Evolutionary conservation across 2,329 filamentous ascomycete genomes (phyloP).

Genomic region (Hypoxylon sp.): DNA sequence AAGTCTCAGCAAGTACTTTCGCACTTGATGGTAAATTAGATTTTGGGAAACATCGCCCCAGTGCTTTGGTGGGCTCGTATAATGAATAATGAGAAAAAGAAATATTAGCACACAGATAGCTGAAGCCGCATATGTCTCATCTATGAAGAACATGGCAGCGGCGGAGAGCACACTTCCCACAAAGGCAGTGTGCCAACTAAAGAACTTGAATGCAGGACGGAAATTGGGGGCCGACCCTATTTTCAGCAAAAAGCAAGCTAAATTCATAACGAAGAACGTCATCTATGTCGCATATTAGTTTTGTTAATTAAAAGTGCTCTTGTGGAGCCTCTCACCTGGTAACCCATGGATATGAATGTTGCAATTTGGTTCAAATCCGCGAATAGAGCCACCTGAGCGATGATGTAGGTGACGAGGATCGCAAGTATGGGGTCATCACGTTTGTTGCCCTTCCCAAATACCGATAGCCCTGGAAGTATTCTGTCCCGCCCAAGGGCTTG

Average conservation of each 20-base stretch:
- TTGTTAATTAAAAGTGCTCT: neutral
- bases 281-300: slow-evolving; percentile 65
- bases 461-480: slow-evolving; percentile 79
- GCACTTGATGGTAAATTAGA: slow-evolving; percentile 87
- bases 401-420: slow-evolving; percentile 80
- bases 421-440: slow-evolving; percentile 81
- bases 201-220: slow-evolving; percentile 88
- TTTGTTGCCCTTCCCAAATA: slow-evolving; percentile 82
- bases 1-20: slow-evolving; percentile 87
- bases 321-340: slow-evolving; percentile 69
- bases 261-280: slow-evolving; percentile 90
- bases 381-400: slow-evolving; percentile 85
- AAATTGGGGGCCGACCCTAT: slow-evolving; percentile 92
- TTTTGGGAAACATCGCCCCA: slow-evolving; percentile 95
- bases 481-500: slow-evolving; percentile 86
- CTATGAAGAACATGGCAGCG: slow-evolving; percentile 90
- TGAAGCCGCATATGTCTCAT: slow-evolving; percentile 82
- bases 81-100: slow-evolving; percentile 89
- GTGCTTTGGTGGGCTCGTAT: slow-evolving; percentile 85
- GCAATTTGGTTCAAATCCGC: slow-evolving; percentile 90
- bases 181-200: slow-evolving; percentile 87
- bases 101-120: slow-evolving; percentile 81
- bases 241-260: slow-evolving; percentile 89
- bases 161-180: slow-evolving; percentile 82
- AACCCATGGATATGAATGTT: slow-evolving; percentile 91